Percentiles rank a stretch among this genome's conserved stretches.
These are phyloP conservation scores for Sordaria brevicollis DNA, from an alignment of 495 filamentous ascomycete species.

Conservation along the genomic window DNA sequence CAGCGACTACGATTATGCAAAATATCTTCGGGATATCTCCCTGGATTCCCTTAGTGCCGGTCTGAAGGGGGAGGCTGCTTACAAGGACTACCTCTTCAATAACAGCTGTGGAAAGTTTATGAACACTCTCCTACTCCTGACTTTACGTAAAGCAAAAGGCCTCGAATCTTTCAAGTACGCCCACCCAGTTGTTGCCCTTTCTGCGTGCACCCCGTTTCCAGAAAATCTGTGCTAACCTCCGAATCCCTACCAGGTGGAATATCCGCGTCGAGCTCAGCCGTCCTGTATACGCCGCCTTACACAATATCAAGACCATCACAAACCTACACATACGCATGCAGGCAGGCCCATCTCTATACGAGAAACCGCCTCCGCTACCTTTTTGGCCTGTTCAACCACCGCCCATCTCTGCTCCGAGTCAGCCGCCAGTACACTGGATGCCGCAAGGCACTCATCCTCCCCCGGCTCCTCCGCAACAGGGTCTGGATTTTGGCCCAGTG, in stretches of 20 bases:
- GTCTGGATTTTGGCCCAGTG: neutral
- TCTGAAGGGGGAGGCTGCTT: slow-evolving; percentile 33
- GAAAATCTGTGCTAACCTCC: neutral
- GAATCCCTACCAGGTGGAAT: slow-evolving; percentile 42
- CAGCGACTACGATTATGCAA: slow-evolving; percentile 51
- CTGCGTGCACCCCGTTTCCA: neutral
- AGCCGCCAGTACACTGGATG: neutral
- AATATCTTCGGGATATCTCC: slow-evolving; percentile 39
- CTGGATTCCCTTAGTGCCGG: slow-evolving; percentile 39
- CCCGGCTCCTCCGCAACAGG: neutral
- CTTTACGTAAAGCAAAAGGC: slow-evolving; percentile 38
- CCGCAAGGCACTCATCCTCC: neutral
- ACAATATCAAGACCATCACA: slow-evolving; percentile 39
- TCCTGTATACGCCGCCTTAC: slow-evolving; percentile 45
- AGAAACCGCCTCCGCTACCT: slow-evolving; percentile 30
- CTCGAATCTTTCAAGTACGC: slow-evolving; percentile 48
- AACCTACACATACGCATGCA: slow-evolving; percentile 50
- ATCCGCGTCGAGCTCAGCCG: slow-evolving; percentile 50
- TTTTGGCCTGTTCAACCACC: neutral
- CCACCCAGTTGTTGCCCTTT: neutral
- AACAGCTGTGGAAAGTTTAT: slow-evolving; percentile 49
- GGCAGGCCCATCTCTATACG: slow-evolving; percentile 37
- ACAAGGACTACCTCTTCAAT: slow-evolving; percentile 35
- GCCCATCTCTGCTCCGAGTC: neutral
- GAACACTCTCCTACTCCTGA: slow-evolving; percentile 48